Conservation (phyloP, 2,329 filamentous ascomycete species). For the Calonectria henricotiae region DNA sequence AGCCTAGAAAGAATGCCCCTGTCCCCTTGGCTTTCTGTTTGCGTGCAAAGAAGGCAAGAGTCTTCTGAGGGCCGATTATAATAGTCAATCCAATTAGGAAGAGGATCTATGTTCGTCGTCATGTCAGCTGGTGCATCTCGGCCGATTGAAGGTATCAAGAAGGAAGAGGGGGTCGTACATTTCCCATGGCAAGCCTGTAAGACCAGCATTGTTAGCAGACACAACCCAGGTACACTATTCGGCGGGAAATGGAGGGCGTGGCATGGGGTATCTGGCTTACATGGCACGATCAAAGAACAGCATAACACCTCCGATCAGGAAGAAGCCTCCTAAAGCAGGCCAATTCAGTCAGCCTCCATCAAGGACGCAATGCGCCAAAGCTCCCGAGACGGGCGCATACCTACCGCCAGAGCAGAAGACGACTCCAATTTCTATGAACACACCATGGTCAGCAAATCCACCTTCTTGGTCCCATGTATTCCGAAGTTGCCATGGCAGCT, state of each 20-base stretch:
- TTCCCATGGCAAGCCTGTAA: conserved; percentile 94
- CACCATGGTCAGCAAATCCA: conserved; percentile 53
- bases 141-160: conserved; percentile 37
- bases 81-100: conserved; percentile 97
- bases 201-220: conserved; percentile 83
- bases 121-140: conserved; percentile 39
- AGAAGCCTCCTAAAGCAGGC: conserved; percentile 82
- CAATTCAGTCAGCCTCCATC: conserved; percentile 41
- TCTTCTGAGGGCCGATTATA: conserved; percentile 94
- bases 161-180: conserved; percentile 70
- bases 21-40: conserved; percentile 94
- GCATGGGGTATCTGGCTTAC: conserved; percentile 66
- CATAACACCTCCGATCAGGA: conserved; percentile 93
- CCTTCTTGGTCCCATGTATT: conserved; percentile 10
- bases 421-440: conserved; percentile 88
- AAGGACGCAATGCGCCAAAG: conserved; percentile 45
- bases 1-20: conserved; percentile 87
- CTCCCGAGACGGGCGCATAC: conserved; percentile 61
- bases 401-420: conserved; percentile 98
- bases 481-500: neutral
- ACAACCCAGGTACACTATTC: conserved; percentile 70
- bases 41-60: conserved; percentile 93
- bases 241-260: conserved; percentile 61
- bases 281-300: conserved; percentile 98
- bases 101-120: conserved; percentile 78